These are phyloP conservation scores for Tulasnella sp. DNA, from an alignment of 768 basidiomycete genomes.

Conservation along the genomic window DNA sequence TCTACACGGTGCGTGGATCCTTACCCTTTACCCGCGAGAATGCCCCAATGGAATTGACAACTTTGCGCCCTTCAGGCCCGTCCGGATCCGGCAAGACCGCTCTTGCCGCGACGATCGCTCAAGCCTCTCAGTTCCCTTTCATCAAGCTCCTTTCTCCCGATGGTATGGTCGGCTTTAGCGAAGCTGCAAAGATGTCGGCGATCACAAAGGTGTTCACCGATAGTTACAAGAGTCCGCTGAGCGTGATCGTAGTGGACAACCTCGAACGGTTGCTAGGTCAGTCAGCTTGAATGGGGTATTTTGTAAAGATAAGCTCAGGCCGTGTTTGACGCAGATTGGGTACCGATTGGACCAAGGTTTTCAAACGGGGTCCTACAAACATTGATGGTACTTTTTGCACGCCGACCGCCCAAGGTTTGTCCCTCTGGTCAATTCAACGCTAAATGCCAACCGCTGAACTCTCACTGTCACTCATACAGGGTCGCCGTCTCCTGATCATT, in stretches of 20 bases:
- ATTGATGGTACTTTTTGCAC: constrained; percentile 73
- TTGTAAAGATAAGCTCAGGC: not conserved
- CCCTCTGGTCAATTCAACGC: not conserved
- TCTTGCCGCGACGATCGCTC: constrained; percentile 85
- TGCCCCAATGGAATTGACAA: not conserved
- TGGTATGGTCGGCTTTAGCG: constrained; percentile 93
- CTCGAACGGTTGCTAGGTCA: constrained; percentile 84
- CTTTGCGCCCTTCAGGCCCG: constrained; percentile 37
- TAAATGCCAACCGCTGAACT: not conserved
- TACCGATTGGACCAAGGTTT: constrained; percentile 91
- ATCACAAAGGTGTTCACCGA: constrained; percentile 90
- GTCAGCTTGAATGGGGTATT: constrained; percentile 22
- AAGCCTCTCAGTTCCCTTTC: constrained; percentile 90
- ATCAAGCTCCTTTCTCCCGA: constrained; percentile 96
- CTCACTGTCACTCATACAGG: constrained; percentile 35
- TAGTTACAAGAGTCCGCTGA: constrained; percentile 93
- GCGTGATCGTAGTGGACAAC: constrained; percentile 91
- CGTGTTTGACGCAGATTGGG: constrained; percentile 57
- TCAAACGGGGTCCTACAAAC: constrained; percentile 90
- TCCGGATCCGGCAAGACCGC: constrained; percentile 93
- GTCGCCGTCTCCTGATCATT: constrained; percentile 80
- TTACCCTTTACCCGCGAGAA: no score
- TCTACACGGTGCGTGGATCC: constrained; percentile 44
- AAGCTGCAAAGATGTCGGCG: constrained; percentile 78
- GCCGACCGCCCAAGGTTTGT: constrained; percentile 82